These are phyloP conservation scores for Fusarium sp. DNA, from an alignment of 2,329 filamentous ascomycete genomes.

Conservation along the genomic window DNA sequence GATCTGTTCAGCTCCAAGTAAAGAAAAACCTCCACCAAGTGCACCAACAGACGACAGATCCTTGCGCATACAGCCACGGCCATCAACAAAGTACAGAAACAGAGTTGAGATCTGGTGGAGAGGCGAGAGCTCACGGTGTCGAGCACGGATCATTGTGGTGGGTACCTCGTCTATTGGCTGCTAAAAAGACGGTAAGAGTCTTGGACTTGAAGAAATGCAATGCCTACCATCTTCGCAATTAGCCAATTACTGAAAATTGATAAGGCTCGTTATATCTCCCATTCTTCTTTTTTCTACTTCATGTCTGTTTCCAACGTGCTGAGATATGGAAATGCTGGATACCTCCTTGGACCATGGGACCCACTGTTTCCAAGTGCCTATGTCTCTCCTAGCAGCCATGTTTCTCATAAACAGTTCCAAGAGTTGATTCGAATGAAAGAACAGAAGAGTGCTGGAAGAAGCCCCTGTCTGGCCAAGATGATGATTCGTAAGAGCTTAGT, in stretches of 20 bases:
- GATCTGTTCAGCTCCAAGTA: background rate
- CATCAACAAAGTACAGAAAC: background rate
- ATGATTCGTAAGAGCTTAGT: background rate
- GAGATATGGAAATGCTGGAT: background rate
- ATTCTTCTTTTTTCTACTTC: background rate
- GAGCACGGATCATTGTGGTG: background rate
- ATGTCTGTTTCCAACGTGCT: background rate
- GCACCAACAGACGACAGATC: background rate
- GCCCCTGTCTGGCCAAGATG: background rate
- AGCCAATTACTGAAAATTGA: background rate
- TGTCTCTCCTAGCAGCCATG: background rate
- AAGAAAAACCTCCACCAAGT: background rate
- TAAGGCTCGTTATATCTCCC: background rate
- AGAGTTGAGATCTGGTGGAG: conserved; percentile 3
- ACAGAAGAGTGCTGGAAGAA: background rate
- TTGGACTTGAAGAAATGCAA: background rate
- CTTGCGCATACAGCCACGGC: background rate
- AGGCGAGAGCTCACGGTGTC: background rate
- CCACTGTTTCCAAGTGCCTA: background rate
- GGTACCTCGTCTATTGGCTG: background rate
- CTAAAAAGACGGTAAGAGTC: conserved; percentile 9
- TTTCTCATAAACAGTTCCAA: background rate
- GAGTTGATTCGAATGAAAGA: background rate
- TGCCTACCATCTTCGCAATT: background rate
- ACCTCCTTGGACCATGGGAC: background rate